These are phyloP conservation scores for Crithidia mellificae DNA, from an alignment of 208 protist species.

Conservation along the genomic window DNA sequence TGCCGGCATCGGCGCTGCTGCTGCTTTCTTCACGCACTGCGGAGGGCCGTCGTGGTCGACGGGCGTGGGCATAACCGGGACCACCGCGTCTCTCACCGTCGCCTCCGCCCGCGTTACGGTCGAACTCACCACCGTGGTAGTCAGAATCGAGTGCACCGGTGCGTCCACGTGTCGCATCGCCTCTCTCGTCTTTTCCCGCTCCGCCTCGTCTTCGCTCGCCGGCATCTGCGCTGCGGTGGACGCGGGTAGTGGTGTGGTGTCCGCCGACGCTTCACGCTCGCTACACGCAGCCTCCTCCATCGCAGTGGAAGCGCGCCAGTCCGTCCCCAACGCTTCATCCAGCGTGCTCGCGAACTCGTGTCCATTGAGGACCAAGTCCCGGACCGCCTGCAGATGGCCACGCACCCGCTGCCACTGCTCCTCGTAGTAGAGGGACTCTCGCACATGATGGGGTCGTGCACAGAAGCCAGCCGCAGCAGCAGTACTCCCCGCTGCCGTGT, in stretches of 20 bases:
- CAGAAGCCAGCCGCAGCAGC: too few relatives aligned
- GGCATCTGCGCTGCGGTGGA: too few relatives aligned
- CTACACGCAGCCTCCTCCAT: not conserved
- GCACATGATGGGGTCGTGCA: not conserved
- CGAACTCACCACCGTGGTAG: too few relatives aligned
- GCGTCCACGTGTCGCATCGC: too few relatives aligned
- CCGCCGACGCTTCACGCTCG: not conserved
- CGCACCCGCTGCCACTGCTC: constrained; percentile 56
- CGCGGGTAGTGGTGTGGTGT: not conserved
- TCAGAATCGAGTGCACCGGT: too few relatives aligned
- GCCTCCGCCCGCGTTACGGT: too few relatives aligned
- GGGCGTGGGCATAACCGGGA: constrained; percentile 16
- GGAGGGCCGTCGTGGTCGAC: constrained; percentile 7
- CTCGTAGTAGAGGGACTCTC: constrained; percentile 17
- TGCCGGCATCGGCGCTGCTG: too few relatives aligned
- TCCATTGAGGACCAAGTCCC: constrained; percentile 41
- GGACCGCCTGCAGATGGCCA: constrained; percentile 34
- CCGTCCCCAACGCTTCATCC: constrained; percentile 37
- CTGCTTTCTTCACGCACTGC: not conserved
- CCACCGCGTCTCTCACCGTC: not conserved
- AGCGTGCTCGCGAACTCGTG: constrained; percentile 48
- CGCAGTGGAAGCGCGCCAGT: constrained; percentile 36
- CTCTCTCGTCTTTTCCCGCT: too few relatives aligned
- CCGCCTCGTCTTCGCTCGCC: not conserved
- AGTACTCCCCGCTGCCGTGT: not conserved